Conservation (phyloP, 345 rosid species). For the Rhizophora apiculata region DNA sequence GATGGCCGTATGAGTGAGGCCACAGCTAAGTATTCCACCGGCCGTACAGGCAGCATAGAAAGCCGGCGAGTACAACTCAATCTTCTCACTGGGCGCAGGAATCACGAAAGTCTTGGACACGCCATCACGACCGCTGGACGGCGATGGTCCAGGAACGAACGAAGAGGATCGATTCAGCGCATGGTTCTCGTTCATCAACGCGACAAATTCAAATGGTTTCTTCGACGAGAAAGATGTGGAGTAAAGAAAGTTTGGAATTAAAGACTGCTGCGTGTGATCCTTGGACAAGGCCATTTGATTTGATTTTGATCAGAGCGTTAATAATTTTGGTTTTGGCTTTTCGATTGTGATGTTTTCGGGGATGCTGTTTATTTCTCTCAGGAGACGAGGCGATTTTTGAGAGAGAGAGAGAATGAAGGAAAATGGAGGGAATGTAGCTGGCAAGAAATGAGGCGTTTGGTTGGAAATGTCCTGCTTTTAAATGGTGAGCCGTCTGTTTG, state of each 20-base stretch:
- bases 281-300: constrained; percentile 43
- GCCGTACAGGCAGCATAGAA: constrained; percentile 75
- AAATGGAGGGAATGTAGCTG: constrained; percentile 15
- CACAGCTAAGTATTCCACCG: constrained; percentile 74
- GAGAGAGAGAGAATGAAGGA: constrained; percentile 17
- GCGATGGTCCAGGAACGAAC: neutral
- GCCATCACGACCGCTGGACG: constrained; percentile 7
- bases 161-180: constrained; percentile 17
- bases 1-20: constrained; percentile 78
- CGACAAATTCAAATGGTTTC: constrained; percentile 25
- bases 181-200: constrained; percentile 16
- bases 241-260: constrained; percentile 78
- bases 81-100: constrained; percentile 65
- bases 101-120: constrained; percentile 33
- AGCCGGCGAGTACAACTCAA: constrained; percentile 72
- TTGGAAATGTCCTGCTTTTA: constrained; percentile 8
- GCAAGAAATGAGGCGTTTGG: neutral
- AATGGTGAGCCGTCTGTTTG: neutral
- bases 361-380: neutral
- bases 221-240: constrained; percentile 31
- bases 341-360: neutral
- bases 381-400: neutral
- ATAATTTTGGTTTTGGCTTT: too few relatives aligned
- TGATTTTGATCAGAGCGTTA: neutral
- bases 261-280: constrained; percentile 34